phyloP scores from a whole-genome alignment of 495 filamentous ascomycete genomes.

The Pseudevernia furfuracea region DNA sequence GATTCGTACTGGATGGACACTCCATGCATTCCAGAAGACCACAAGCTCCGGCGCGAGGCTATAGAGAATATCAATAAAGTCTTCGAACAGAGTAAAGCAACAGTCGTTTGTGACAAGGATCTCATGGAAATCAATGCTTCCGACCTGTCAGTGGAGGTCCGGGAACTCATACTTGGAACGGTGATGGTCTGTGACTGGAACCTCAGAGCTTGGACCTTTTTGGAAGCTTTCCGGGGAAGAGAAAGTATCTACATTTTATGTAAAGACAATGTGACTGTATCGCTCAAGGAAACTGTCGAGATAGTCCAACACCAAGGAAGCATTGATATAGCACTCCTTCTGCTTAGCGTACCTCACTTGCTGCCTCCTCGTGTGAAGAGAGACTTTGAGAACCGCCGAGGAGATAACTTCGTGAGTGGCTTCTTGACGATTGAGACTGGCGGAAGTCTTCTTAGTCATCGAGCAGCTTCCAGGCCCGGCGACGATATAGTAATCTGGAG shows the following conservation, averaged over 20 bases:
- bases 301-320: no score
- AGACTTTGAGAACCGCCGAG: background rate
- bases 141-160: no score
- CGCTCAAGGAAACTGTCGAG: no score
- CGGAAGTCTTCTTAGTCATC: slow-evolving; percentile 21
- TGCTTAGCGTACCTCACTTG: no score
- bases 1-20: slow-evolving; percentile 31
- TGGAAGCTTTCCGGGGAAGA: no score
- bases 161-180: no score
- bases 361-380: no score
- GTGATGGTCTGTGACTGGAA: no score
- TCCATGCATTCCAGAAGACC: slow-evolving; percentile 25
- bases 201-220: no score
- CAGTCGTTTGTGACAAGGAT: slow-evolving; percentile 27
- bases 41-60: slow-evolving; percentile 22
- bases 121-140: slow-evolving; percentile 25
- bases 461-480: slow-evolving; percentile 20
- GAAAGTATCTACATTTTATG: no score
- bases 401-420: slow-evolving; percentile 16
- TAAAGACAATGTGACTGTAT: no score
- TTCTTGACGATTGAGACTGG: slow-evolving; percentile 18
- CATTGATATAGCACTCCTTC: no score
- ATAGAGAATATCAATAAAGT: slow-evolving; percentile 27
- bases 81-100: slow-evolving; percentile 23
- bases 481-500: slow-evolving; percentile 27